A percentile compares a stretch with the other conserved stretches of the same genome.
These are phyloP conservation scores for Dothidotthia symphoricarpi DNA, from an alignment of 2,329 filamentous ascomycete species.

Conservation along the genomic window DNA sequence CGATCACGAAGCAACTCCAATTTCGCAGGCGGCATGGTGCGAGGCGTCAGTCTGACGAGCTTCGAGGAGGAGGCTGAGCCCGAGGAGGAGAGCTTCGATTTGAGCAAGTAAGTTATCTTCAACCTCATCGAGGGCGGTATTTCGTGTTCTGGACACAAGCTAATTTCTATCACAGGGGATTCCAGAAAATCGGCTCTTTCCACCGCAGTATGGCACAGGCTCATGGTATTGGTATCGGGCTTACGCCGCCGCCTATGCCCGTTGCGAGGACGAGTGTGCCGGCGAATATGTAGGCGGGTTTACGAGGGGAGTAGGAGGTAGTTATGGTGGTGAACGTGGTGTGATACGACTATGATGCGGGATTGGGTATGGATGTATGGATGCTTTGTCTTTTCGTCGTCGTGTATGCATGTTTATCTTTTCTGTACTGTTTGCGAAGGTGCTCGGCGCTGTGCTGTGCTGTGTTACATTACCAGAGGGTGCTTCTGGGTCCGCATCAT, in stretches of 20 bases:
- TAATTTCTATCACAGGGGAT: conserved; percentile 43
- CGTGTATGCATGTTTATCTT: too few species aligned
- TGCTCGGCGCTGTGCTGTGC: too few species aligned
- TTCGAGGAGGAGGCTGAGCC: conserved; percentile 44
- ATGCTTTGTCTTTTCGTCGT: too few species aligned
- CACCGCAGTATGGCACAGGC: conserved; percentile 40
- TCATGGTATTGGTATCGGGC: conserved; percentile 20
- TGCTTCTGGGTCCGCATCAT: too few species aligned
- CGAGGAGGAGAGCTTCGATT: conserved; percentile 50
- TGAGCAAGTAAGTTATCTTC: conserved; percentile 47
- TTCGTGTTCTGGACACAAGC: conserved; percentile 1
- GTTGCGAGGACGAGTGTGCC: conserved; percentile 20
- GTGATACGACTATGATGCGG: too few species aligned
- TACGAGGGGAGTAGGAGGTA: too few species aligned
- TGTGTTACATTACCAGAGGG: too few species aligned
- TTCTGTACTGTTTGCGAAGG: too few species aligned
- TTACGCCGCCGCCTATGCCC: conserved; percentile 12
- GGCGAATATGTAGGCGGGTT: conserved; percentile 27
- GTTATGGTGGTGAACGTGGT: too few species aligned
- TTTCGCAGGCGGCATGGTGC: conserved; percentile 36
- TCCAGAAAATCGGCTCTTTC: conserved; percentile 51
- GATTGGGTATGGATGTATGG: too few species aligned
- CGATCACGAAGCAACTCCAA: conserved; percentile 35
- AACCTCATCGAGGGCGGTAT: too few species aligned
- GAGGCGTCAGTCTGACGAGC: conserved; percentile 35